These are phyloP conservation scores for Aspergillaceae sp. DNA, from an alignment of 2,329 filamentous ascomycete species.

Conservation along the genomic window DNA sequence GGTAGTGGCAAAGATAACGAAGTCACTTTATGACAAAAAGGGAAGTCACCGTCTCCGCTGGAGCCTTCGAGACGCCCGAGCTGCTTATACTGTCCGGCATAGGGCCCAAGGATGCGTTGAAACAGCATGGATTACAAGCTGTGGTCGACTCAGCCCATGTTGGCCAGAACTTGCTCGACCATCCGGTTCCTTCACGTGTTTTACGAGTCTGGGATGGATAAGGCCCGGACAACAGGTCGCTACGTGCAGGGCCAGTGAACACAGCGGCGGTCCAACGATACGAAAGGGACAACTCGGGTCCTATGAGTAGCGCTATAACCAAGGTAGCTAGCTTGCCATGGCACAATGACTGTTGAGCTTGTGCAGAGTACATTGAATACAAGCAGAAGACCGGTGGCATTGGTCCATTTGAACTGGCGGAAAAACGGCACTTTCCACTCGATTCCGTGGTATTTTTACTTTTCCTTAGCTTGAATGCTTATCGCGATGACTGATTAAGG, in stretches of 20 bases:
- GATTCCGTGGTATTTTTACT: slow-evolving; percentile 42
- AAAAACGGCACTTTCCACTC: slow-evolving; percentile 51
- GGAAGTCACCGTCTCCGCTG: neutral
- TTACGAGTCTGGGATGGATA: slow-evolving; percentile 34
- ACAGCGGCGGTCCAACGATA: neutral
- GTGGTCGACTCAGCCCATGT: slow-evolving; percentile 7
- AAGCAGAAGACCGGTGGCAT: slow-evolving; percentile 30
- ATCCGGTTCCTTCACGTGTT: slow-evolving; percentile 30
- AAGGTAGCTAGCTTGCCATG: neutral
- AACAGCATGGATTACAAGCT: neutral
- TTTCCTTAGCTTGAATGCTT: no score
- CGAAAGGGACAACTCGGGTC: neutral
- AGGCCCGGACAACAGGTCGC: slow-evolving; percentile 26
- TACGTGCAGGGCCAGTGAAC: slow-evolving; percentile 9
- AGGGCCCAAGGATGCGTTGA: neutral
- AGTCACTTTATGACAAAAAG: slow-evolving; percentile 34
- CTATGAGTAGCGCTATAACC: neutral
- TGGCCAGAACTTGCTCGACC: slow-evolving; percentile 19
- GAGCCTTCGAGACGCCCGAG: neutral
- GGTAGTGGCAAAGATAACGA: slow-evolving; percentile 33
- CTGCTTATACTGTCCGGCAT: neutral
- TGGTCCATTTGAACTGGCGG: slow-evolving; percentile 46
- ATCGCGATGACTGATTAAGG: no score
- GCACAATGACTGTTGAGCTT: slow-evolving; percentile 15
- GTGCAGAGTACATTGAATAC: slow-evolving; percentile 37